phyloP scores from a whole-genome alignment of 768 basidiomycete genomes.

The Xanthoconium stramineum region DNA sequence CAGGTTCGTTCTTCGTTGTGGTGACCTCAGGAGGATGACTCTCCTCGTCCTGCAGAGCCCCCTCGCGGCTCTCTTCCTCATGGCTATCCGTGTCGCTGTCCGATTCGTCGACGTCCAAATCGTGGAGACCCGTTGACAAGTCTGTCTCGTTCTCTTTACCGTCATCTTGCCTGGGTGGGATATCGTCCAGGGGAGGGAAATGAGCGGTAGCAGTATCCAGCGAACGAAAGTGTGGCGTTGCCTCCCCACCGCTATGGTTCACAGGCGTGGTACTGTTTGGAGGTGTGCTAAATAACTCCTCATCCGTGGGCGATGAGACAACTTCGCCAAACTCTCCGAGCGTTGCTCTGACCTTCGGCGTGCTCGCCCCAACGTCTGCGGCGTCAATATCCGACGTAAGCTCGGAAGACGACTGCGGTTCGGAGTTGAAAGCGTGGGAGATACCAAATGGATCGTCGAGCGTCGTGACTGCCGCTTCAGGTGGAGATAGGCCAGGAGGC shows the following conservation, averaged over 20 bases:
- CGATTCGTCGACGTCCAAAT: slow-evolving; percentile 55
- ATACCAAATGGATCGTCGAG: slow-evolving; percentile 57
- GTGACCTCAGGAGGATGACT: slow-evolving; percentile 16
- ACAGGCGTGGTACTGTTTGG: slow-evolving; percentile 41
- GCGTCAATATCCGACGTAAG: slow-evolving; percentile 20
- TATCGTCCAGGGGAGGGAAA: slow-evolving; percentile 39
- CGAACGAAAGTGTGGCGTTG: slow-evolving; percentile 19
- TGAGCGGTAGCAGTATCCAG: slow-evolving; percentile 26
- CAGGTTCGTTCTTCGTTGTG: slow-evolving; percentile 11
- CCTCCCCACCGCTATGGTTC: slow-evolving; percentile 5
- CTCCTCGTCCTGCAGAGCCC: slow-evolving; percentile 17
- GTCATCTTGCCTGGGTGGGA: slow-evolving; percentile 19
- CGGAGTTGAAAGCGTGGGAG: slow-evolving; percentile 25
- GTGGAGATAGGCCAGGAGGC: slow-evolving; percentile 10
- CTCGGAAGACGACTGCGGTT: slow-evolving; percentile 11
- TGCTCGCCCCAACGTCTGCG: slow-evolving; percentile 18
- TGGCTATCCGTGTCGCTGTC: slow-evolving; percentile 55
- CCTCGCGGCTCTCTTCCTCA: slow-evolving; percentile 36
- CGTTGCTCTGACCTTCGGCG: slow-evolving; percentile 16
- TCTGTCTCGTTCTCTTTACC: slow-evolving; percentile 47
- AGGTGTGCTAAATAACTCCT: slow-evolving; percentile 62
- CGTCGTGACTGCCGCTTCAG: slow-evolving; percentile 2
- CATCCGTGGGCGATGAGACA: slow-evolving; percentile 34
- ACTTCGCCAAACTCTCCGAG: slow-evolving; percentile 17
- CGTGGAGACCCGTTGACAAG: slow-evolving; percentile 49